Evolutionary conservation across 1,284 basidiomycete species (phyloP), one percentile per base, ranked within the genome.

Genomic region (Erythrobasidium hasegawianum): DNA sequence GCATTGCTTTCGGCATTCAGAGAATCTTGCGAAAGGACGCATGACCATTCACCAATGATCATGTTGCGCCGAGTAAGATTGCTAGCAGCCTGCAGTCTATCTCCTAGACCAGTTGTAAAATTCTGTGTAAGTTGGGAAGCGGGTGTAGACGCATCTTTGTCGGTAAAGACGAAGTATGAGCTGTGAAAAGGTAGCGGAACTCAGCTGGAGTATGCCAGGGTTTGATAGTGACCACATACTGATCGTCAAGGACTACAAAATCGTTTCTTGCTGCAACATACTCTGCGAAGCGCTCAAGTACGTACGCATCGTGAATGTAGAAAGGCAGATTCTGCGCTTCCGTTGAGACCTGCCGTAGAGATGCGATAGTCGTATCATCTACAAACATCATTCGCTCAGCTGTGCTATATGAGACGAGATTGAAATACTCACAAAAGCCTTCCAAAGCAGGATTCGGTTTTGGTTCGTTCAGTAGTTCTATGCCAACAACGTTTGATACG

Each of bases 381-480:
- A 14, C 43, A 47, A 8, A 24, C 16, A 11, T 5, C 22, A n/a
- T n/a, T n/a, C n/a, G n/a, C n/a, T n/a, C n/a, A n/a, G n/a, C n/a
- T n/a, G n/a, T n/a, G n/a, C n/a, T n/a, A n/a, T n/a, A n/a, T n/a
- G n/a, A n/a, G n/a, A n/a, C n/a, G n/a, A n/a, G n/a, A n/a, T n/a
- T n/a, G n/a, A n/a, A n/a, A n/a, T 8, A 16, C 43, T 76, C 75
- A 75, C 57, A 77, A 72, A 24, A 57, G 67, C 40, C 68, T 60
- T 43, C 73, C 67, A 64, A 75, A 71, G 27, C 71, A 68, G 1
- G 4, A 29, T 53, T 26, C n/a, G 50, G 20, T 7, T 20, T 24
- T 5, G 88, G 88, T 73, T 91, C 89, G 74, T 90, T 91, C 64
- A 90, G 76, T 26, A 91, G 77, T 74, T 90, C 81, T 49, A 90